Evolutionary conservation across 192 early-diverging fungal genomes (phyloP), one percentile per base, ranked within the genome.

Genomic region (Mortierella alpina): DNA sequence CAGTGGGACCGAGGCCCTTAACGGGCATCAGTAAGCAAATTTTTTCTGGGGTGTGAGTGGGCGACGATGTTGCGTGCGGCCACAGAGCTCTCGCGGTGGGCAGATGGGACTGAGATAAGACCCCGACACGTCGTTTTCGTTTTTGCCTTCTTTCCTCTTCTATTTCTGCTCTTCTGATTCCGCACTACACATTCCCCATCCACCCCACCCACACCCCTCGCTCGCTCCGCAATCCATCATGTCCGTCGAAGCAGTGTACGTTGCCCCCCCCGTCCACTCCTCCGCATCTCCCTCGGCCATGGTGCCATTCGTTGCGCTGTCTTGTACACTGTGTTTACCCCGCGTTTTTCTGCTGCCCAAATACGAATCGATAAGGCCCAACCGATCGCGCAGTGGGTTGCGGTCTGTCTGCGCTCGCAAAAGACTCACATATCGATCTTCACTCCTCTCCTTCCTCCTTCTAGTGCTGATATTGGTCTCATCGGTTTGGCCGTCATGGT

Each of bases 401-500:
- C 1, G 31, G 31, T 31, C 31, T 31, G 31, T 1, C 31, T 31
- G 31, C 31, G 31, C 31, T 31, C 31, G 31, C 31, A 31, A 31
- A 39, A 12, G 50, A 59, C 40, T 14, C 12, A 58, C 51, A 41
- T 6, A 20, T 41, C 14, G 18, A 46, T 48, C 47, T 41, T 46
- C 17, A 12, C n/a, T 18, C 11, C 41, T 57, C 59, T 48, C 39
- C 42, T 63, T 53, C 23, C 51, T 52, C 14, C 42, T 60, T 55
- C 12, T 75, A 90, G 89, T 88, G 96, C 94, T 89, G 97, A 99
- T 88, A 96, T 99, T 84, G 97, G 96, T 84, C 93, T 99, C 76
- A 99, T 99, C 86, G 97, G 97, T 82, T 90, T 99, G 82, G 97
- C 97, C 85, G 97, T 99, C 81, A 99, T 99, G 97, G 96, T 96